Evolutionary conservation across 2,329 filamentous ascomycete species (phyloP).

Genomic region (Didymella lethalis): DNA sequence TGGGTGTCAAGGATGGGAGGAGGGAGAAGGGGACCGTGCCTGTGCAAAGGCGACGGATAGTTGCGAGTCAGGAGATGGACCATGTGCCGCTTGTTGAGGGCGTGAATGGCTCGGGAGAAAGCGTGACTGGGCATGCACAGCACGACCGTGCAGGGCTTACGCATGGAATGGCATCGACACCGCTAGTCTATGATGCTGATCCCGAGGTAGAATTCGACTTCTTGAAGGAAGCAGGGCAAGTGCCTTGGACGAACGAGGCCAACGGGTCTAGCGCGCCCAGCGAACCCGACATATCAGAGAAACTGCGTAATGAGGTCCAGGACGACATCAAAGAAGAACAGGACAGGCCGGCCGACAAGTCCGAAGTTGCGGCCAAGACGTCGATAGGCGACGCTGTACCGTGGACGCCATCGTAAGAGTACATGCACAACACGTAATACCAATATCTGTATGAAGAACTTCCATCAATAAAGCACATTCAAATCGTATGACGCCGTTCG

Average conservation of each 20-base stretch:
- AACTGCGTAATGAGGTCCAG: background rate
- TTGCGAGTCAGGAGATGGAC: background rate
- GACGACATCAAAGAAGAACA: constrained; percentile 4
- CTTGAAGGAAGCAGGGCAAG: background rate
- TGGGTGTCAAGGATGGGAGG: constrained; percentile 30
- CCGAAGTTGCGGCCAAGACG: constrained; percentile 7
- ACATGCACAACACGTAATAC: constrained; percentile 9
- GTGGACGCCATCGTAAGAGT: constrained; percentile 9
- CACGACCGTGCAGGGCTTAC: background rate
- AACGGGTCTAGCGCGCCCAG: too few relatives aligned
- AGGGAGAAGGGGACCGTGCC: constrained; percentile 16
- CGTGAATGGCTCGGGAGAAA: background rate
- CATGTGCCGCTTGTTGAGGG: constrained; percentile 18
- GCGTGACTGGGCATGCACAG: background rate
- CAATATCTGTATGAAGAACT: background rate
- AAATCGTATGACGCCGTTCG: too few relatives aligned
- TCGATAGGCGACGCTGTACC: constrained; percentile 1
- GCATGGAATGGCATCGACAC: background rate
- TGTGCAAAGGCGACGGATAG: constrained; percentile 4
- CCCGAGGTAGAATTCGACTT: constrained; percentile 3
- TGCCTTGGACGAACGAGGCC: background rate
- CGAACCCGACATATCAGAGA: background rate
- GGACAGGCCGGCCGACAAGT: background rate
- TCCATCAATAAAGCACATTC: too few relatives aligned
- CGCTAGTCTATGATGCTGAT: background rate